Base-by-base conservation (phyloP, 192 early-diverging fungal genomes). In the Piromyces sp. region DNA sequence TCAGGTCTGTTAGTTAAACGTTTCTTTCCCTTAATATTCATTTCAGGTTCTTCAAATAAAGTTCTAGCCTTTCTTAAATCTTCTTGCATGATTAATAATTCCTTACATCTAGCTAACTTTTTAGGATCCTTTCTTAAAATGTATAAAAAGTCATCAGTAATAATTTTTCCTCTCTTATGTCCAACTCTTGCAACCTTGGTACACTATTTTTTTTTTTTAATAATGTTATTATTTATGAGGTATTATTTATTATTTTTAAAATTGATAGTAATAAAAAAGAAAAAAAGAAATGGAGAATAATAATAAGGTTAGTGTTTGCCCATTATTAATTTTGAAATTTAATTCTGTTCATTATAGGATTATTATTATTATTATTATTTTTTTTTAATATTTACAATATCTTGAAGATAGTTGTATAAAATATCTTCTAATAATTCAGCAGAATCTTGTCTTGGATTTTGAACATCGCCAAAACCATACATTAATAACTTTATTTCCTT, bases 391-490 rank as follows among this genome's bases (percentile, higher is more conserved):
- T 85, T 81, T 89, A 94, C 94, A 87, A 95, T 89, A 81, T 96
- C 94, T 13, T 89, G 89, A 38, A 94, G 87, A 82, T 94, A 96
- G 58, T 91, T 91, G 42, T 92, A 86, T 30, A 96, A 88, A 83
- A 95, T 86, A 81, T 95, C 94, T 80, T 96, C 95, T 90, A 96
- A 88, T 2, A 95, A 86, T 13, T 92, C 91, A n/a, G 92, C 91
- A 31, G 93, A 90, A 83, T 96, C 95, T 28, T 88, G 86, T 0
- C 91, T 86, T 29, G 95, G 94, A 79, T 94, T 89, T 29, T 85
- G 86, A 19, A 93, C 93, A 85, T 96, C 95, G 19, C 95, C 95
- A 86, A 94, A 94, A 33, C 95, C 95, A 85, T 93, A 95, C 92
- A 96, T 95, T 84, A 96, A 86, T 29, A 89, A 83, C 79, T 90